Evolutionary conservation across 2,329 filamentous ascomycete species (phyloP).

Genomic region (Beauveria brongniartii): DNA sequence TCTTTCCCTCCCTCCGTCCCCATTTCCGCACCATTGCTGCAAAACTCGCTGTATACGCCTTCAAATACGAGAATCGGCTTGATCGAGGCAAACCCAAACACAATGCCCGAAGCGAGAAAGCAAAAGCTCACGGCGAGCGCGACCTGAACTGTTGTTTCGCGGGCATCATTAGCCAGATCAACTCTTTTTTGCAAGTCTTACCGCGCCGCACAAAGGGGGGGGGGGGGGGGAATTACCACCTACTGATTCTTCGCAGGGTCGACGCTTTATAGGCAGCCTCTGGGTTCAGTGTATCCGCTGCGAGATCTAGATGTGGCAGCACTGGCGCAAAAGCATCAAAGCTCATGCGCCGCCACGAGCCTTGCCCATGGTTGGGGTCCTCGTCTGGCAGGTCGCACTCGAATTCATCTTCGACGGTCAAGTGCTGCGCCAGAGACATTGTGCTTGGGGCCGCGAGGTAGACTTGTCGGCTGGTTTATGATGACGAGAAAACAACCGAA

Average conservation of each 20-base stretch:
- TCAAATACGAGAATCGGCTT: slow-evolving; percentile 72
- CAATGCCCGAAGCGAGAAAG: slow-evolving; percentile 67
- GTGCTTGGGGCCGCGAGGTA: neutral
- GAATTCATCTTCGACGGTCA: neutral
- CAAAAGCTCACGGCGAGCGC: slow-evolving; percentile 61
- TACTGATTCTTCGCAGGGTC: neutral
- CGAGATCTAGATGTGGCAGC: neutral
- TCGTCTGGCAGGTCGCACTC: neutral
- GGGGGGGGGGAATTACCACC: neutral
- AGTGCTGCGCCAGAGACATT: slow-evolving; percentile 4
- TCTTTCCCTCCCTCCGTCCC: slow-evolving; percentile 13
- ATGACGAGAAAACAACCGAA: neutral
- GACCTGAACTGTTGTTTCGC: slow-evolving; percentile 53
- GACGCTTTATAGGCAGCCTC: slow-evolving; percentile 7
- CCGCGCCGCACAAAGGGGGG: no score
- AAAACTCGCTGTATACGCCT: slow-evolving; percentile 61
- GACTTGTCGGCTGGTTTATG: neutral
- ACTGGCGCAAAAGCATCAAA: slow-evolving; percentile 1
- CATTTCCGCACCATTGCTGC: slow-evolving; percentile 26
- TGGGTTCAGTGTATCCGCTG: neutral
- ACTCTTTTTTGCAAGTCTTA: no score
- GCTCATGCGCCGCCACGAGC: slow-evolving; percentile 7
- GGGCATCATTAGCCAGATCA: neutral
- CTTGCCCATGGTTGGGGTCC: neutral
- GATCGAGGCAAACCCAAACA: slow-evolving; percentile 79